phyloP scores from a whole-genome alignment of 257 asterid genomes.

The Ligustrum vulgare region DNA sequence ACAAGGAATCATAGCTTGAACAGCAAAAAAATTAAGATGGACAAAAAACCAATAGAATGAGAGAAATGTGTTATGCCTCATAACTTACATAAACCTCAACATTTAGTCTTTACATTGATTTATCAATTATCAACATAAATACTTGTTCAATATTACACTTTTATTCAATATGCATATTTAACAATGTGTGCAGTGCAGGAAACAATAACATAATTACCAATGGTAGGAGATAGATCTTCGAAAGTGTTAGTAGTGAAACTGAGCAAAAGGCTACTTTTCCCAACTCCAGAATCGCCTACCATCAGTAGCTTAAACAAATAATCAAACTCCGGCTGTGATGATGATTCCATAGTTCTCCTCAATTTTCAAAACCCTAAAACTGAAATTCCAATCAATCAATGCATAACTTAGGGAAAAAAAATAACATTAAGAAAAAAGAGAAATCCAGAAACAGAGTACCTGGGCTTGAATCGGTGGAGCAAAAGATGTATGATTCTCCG shows the following conservation, averaged over 20 bases:
- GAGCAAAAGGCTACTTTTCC: conserved; percentile 84
- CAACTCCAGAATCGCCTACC: conserved; percentile 94
- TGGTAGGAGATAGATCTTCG: conserved; percentile 88
- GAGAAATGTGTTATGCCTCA: too few relatives aligned
- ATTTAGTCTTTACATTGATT: neutral
- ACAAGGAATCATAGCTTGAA: neutral
- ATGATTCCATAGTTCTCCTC: conserved; percentile 37
- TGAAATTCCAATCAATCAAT: neutral
- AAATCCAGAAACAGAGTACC: neutral
- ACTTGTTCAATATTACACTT: neutral
- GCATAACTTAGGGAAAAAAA: neutral
- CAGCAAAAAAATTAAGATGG: neutral
- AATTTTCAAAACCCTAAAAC: conserved; percentile 6
- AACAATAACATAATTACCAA: conserved; percentile 27
- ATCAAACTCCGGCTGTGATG: conserved; percentile 39
- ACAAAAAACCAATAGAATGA: neutral
- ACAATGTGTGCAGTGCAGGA: neutral
- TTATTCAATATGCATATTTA: neutral
- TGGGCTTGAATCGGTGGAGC: neutral
- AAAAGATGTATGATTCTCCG: neutral
- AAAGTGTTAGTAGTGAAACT: conserved; percentile 83
- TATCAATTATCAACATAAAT: neutral
- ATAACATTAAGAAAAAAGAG: neutral
- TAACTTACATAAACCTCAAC: too few relatives aligned
- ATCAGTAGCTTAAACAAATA: conserved; percentile 43